Evolutionary conservation across 257 asterid genomes (phyloP), one percentile per base, ranked within the genome.

Genomic region (Solanum peruvianum): DNA sequence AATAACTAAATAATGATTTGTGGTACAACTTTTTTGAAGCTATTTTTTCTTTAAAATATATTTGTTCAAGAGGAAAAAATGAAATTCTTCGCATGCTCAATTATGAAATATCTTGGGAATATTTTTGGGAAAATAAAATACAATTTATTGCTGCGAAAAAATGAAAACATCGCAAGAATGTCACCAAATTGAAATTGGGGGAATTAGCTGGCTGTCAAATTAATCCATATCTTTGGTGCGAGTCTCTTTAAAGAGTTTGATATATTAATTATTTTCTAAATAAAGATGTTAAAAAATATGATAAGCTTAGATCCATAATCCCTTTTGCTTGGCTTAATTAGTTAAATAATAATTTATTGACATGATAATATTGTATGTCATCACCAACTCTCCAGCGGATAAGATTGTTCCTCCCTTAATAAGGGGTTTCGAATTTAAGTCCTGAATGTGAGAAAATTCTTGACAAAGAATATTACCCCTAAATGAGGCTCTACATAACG

Each of bases 381-480:
- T 73, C 21, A 23, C 31, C n/a, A 73, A 73, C 27, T 21, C 8
- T 49, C 9, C 21, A 15, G 58, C 16, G 9, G 8, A 49, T 15
- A 7, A 15, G 3, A 0, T 5, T 15, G 21, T 49, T 49, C 8
- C 58, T 49, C 3, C 58, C 27, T 58, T 58, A 0, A 21, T 21
- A 7, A 58, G n/a, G 2, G 0, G 2, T 20, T 21, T 58, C 0
- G 6, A 21, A 13, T 21, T 21, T 1, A 21, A 15, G 3, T 49
- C 3, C 1, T 58, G 6, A 2, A 0, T 58, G 23, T 58, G 13
- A 21, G 7, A 1, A 9, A 58, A 52, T 20, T 9, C 25, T 8
- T 8, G n/a, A 58, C 9, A 20, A 20, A 9, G 23, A 20, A 1
- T 0, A 0, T 4, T 6, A 21, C 0, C 1, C 11, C 6, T 5